Evolutionary conservation across 306 rosid species (phyloP).

Genomic region (Prunus mira): DNA sequence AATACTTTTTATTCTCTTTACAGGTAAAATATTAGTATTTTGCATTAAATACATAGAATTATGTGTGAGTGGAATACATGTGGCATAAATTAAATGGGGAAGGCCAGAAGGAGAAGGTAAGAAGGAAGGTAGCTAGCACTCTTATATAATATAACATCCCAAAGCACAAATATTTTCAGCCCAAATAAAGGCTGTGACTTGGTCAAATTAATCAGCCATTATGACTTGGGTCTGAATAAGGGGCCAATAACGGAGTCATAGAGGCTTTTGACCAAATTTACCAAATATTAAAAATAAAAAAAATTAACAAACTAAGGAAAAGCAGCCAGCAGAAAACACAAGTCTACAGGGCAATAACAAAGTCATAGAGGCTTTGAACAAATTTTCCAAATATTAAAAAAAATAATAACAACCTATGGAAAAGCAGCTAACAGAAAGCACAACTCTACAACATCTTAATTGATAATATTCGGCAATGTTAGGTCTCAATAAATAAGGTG

Average conservation of each 20-base stretch:
- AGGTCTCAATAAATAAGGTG: not conserved
- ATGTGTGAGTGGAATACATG: too few relatives aligned
- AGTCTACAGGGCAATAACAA: too few relatives aligned
- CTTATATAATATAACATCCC: not conserved
- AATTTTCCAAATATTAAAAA: not conserved
- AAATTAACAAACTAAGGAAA: not conserved
- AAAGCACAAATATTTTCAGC: not conserved
- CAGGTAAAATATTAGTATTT: too few relatives aligned
- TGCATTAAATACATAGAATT: too few relatives aligned
- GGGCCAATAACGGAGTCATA: not conserved
- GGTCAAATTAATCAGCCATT: not conserved
- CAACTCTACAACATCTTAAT: not conserved
- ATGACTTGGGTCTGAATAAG: not conserved
- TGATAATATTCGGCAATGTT: not conserved
- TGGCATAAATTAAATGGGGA: too few relatives aligned
- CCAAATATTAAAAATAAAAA: not conserved
- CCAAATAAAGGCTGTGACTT: not conserved
- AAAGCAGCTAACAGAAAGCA: not conserved
- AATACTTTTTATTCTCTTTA: too few relatives aligned
- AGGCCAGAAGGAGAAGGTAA: too few relatives aligned
- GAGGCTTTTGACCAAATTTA: not conserved
- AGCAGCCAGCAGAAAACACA: not conserved
- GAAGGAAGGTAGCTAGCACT: too few relatives aligned
- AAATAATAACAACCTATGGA: too few relatives aligned
- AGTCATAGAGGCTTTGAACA: not conserved